Evolutionary conservation across 140 eudicot genomes (phyloP).

Genomic region (Flaveria floridana): DNA sequence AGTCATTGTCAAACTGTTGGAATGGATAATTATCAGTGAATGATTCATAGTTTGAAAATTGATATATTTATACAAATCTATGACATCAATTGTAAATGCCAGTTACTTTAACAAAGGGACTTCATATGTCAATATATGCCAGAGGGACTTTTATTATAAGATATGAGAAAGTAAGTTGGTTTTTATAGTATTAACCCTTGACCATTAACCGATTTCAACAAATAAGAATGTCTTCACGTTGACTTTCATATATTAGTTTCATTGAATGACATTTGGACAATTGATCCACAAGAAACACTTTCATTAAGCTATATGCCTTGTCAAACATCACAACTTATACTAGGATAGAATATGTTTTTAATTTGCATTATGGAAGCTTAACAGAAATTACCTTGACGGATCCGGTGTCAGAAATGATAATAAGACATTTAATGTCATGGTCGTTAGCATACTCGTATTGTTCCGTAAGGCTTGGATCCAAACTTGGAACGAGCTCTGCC

Average conservation of each 20-base stretch:
- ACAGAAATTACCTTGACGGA: conserved; percentile 69
- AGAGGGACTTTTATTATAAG: neutral
- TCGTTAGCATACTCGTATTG: conserved; percentile 96
- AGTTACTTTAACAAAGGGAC: neutral
- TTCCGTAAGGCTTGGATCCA: conserved; percentile 91
- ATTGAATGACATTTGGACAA: neutral
- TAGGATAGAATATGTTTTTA: neutral
- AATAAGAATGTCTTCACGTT: neutral
- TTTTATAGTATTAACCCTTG: neutral
- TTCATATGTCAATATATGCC: neutral
- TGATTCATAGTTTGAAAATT: neutral
- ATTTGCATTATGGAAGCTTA: neutral
- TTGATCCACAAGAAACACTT: neutral
- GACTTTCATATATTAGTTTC: neutral
- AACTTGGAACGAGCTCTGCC: conserved; percentile 78
- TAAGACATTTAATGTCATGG: conserved; percentile 81
- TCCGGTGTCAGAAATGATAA: conserved; percentile 69
- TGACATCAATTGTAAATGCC: neutral
- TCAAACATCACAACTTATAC: neutral
- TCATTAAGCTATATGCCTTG: neutral
- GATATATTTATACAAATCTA: neutral
- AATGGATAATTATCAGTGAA: neutral
- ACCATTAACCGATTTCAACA: neutral
- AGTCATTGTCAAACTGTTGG: neutral
- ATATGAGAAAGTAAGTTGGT: neutral